These are phyloP conservation scores for Podosphaera xanthii DNA, from an alignment of 2,329 filamentous ascomycete species.

Conservation along the genomic window DNA sequence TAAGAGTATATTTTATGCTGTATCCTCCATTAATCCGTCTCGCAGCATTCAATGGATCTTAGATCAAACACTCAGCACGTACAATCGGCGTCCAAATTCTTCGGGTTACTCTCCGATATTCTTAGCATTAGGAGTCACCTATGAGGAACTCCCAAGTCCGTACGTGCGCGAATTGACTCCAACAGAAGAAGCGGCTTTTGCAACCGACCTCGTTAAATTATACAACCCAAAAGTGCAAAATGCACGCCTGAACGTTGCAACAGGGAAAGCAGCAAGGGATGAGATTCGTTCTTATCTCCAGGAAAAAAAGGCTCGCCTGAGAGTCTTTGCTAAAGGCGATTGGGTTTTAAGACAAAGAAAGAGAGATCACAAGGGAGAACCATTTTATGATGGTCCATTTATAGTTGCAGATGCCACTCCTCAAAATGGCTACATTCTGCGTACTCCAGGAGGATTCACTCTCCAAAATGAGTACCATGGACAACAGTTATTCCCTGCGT, in stretches of 20 bases:
- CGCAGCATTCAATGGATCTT: conserved; percentile 1
- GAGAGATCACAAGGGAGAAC: no score
- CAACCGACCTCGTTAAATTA: neutral
- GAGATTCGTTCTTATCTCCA: neutral
- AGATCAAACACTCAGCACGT: neutral
- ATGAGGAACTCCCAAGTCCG: neutral
- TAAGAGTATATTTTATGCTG: neutral
- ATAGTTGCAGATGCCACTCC: no score
- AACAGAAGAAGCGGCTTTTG: neutral
- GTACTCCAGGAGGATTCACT: no score
- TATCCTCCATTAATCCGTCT: neutral
- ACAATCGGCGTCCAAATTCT: neutral
- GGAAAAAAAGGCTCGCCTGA: no score
- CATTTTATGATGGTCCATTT: no score
- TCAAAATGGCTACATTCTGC: no score
- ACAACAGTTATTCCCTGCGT: no score
- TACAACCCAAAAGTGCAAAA: neutral
- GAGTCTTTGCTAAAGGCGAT: no score
- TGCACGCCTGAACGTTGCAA: neutral
- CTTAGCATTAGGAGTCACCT: neutral
- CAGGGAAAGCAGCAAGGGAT: neutral
- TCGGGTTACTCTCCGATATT: neutral
- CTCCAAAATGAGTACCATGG: no score
- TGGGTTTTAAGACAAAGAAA: no score
- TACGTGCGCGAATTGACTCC: neutral